Conservation (phyloP, 129 eudicot species). For the Escallonia herrerae region DNA sequence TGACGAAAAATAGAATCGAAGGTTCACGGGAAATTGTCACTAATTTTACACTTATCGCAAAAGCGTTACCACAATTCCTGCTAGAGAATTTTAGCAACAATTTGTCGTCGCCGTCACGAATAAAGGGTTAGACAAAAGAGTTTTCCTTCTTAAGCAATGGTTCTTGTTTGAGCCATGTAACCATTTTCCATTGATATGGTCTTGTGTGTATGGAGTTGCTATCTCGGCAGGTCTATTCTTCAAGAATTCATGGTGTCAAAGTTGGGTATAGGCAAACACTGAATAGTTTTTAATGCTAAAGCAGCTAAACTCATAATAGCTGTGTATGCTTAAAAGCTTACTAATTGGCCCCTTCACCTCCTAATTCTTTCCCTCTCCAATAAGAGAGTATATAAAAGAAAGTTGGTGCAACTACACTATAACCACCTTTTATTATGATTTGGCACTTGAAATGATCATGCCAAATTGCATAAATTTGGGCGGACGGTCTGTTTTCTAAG, state of each 20-base stretch:
- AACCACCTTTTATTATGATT: neutral
- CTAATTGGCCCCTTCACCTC: neutral
- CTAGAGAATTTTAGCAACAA: too few species aligned
- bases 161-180: neutral
- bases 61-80: too few species aligned
- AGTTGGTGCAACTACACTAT: slow-evolving; percentile 14
- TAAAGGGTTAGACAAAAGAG: too few species aligned
- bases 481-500: neutral
- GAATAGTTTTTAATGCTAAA: neutral
- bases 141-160: neutral
- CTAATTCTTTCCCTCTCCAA: neutral
- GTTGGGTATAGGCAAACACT: neutral
- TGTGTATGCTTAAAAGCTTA: slow-evolving; percentile 2
- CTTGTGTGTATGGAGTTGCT: neutral
- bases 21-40: too few species aligned
- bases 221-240: neutral
- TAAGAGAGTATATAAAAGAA: neutral
- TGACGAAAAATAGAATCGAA: too few species aligned
- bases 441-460: slow-evolving; percentile 5
- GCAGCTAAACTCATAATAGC: slow-evolving; percentile 8
- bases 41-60: too few species aligned
- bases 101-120: too few species aligned
- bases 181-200: neutral
- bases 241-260: neutral
- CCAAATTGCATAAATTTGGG: neutral